Evolutionary conservation across 441 rosid species (phyloP).

Genomic region (Pelargonium exstipulatum): DNA sequence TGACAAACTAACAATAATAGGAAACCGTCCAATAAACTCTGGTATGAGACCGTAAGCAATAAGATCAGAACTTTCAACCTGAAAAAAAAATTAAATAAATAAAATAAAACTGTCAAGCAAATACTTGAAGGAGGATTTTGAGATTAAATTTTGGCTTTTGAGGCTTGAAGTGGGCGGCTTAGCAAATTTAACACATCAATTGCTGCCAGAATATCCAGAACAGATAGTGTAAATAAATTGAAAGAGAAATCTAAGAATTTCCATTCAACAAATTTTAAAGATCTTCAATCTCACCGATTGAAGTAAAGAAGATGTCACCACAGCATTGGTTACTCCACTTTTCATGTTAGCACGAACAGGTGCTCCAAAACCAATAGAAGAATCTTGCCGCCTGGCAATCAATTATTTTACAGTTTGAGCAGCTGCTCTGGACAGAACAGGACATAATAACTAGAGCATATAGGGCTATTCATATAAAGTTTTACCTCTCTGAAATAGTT

Average conservation of each 20-base stretch:
- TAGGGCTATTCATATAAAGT: constrained; percentile 5
- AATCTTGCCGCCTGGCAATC: constrained; percentile 69
- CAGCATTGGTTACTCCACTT: constrained; percentile 61
- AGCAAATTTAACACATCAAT: neutral
- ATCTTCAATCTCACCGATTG: constrained; percentile 55
- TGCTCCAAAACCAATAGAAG: constrained; percentile 96
- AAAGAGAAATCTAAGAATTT: neutral
- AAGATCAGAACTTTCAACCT: constrained; percentile 96
- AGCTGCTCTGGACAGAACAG: constrained; percentile 14
- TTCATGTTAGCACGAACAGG: constrained; percentile 95
- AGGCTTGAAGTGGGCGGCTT: neutral
- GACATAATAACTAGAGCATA: constrained; percentile 7
- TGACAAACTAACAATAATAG: constrained; percentile 77
- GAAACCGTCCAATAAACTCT: constrained; percentile 92
- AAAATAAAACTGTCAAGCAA: constrained; percentile 34
- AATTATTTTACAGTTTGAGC: constrained; percentile 18
- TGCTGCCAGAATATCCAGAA: neutral
- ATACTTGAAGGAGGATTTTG: constrained; percentile 7
- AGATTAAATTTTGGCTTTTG: neutral
- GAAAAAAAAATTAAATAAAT: constrained; percentile 25
- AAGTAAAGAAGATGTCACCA: constrained; percentile 72
- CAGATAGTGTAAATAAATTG: neutral
- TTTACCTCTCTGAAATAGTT: constrained; percentile 78
- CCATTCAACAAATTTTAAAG: neutral
- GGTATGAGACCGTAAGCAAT: constrained; percentile 95